phyloP scores from a whole-genome alignment of 306 rosid species.

The Gynostemma pentaphyllum region DNA sequence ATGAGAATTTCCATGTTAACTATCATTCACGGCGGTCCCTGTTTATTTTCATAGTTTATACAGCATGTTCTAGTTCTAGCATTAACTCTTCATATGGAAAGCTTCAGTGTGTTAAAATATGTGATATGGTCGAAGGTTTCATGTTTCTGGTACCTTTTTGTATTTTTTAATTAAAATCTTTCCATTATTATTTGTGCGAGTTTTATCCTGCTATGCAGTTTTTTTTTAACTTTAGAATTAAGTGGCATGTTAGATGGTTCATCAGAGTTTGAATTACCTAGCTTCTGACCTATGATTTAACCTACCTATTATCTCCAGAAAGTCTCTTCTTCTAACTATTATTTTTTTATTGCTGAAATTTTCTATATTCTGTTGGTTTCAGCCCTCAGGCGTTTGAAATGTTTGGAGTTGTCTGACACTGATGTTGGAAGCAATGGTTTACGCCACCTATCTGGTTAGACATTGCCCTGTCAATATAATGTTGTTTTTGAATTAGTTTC shows the following conservation, averaged over 20 bases:
- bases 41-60: too few relatives aligned
- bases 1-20: neutral
- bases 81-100: neutral
- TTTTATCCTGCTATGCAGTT: neutral
- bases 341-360: conserved; percentile 7
- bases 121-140: neutral
- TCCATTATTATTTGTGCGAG: neutral
- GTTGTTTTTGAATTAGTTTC: neutral
- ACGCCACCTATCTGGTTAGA: conserved; percentile 73
- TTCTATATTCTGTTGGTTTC: conserved; percentile 17
- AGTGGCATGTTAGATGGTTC: neutral
- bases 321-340: neutral
- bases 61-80: too few relatives aligned
- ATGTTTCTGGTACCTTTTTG: neutral
- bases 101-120: neutral
- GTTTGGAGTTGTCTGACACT: conserved; percentile 90
- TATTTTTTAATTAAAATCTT: neutral
- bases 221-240: too few relatives aligned
- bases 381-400: conserved; percentile 64
- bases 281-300: neutral
- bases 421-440: conserved; percentile 79
- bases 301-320: too few relatives aligned
- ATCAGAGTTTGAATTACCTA: neutral
- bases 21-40: neutral
- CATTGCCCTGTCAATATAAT: neutral